Percentiles rank a stretch among this genome's conserved stretches.
phyloP scores from a whole-genome alignment of 805 yeast genomes.

The Grigorovia jiainica region DNA sequence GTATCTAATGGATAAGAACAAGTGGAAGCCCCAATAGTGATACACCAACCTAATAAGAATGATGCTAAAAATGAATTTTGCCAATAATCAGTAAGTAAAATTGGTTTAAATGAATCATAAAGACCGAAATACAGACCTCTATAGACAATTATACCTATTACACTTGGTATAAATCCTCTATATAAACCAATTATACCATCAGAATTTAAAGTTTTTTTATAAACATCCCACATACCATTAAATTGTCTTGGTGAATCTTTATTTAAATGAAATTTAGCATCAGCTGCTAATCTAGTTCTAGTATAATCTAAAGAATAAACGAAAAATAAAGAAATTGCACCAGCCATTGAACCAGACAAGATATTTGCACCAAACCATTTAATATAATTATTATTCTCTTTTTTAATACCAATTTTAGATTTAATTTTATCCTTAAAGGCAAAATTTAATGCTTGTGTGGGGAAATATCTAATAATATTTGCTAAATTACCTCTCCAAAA shows the following conservation, averaged over 20 bases:
- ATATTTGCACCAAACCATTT: conserved; percentile 91
- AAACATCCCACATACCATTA: conserved; percentile 94
- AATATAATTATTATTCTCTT: conserved; percentile 75
- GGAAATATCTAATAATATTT: conserved; percentile 97
- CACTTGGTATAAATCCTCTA: conserved; percentile 99
- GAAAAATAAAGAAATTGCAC: conserved; percentile 87
- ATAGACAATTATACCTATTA: conserved; percentile 94
- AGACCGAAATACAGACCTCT: conserved; percentile 99
- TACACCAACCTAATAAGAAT: conserved; percentile 95
- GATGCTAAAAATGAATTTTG: conserved; percentile 94
- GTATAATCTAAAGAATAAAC: conserved; percentile 96
- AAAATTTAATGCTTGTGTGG: conserved; percentile 97
- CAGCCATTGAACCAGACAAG: conserved; percentile 96
- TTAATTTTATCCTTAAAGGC: conserved; percentile 98
- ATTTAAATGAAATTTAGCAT: conserved; percentile 52
- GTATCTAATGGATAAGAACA: conserved; percentile 99
- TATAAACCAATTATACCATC: conserved; percentile 98
- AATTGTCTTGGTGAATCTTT: conserved; percentile 61
- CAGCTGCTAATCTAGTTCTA: conserved; percentile 96
- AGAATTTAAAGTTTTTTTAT: conserved; percentile 88
- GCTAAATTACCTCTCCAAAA: conserved; percentile 99
- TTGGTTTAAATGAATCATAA: conserved; percentile 94
- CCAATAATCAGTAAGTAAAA: conserved; percentile 85
- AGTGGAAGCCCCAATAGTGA: conserved; percentile 96
- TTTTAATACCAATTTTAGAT: conserved; percentile 93